phyloP scores from a whole-genome alignment of 2,329 filamentous ascomycete species.

The Pestalotiopsis sp. region DNA sequence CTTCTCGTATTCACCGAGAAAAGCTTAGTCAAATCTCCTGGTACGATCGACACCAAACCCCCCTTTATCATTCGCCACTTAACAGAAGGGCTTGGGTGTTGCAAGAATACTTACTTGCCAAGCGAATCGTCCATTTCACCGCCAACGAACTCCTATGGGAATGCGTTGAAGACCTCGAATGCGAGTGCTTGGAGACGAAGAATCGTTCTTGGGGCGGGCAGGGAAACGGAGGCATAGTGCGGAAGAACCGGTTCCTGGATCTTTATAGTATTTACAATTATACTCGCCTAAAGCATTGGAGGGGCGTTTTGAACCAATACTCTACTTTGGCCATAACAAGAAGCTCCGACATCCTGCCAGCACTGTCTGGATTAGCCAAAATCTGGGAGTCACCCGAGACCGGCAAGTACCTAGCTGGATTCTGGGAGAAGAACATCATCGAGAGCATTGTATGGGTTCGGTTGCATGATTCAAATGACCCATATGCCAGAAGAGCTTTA shows the following conservation, averaged over 20 bases:
- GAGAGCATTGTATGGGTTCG: background rate
- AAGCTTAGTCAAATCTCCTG: background rate
- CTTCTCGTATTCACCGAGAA: background rate
- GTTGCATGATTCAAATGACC: background rate
- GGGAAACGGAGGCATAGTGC: background rate
- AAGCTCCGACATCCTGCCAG: background rate
- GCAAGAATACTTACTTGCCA: background rate
- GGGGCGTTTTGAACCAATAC: background rate
- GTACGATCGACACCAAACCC: background rate
- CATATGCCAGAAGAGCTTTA: background rate
- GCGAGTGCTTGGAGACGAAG: background rate
- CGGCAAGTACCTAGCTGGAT: background rate
- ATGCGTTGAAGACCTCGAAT: background rate
- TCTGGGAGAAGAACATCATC: background rate
- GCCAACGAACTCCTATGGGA: background rate
- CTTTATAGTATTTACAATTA: too few species aligned
- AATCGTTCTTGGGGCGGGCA: background rate
- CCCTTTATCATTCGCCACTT: background rate
- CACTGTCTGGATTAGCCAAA: background rate
- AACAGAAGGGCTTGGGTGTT: background rate
- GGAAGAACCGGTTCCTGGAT: background rate
- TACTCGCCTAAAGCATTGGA: background rate
- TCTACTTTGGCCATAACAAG: background rate
- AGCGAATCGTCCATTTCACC: background rate
- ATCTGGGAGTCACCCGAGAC: background rate